Base-by-base conservation (phyloP, 2,329 filamentous ascomycete species). In the Diaporthe velutina region DNA sequence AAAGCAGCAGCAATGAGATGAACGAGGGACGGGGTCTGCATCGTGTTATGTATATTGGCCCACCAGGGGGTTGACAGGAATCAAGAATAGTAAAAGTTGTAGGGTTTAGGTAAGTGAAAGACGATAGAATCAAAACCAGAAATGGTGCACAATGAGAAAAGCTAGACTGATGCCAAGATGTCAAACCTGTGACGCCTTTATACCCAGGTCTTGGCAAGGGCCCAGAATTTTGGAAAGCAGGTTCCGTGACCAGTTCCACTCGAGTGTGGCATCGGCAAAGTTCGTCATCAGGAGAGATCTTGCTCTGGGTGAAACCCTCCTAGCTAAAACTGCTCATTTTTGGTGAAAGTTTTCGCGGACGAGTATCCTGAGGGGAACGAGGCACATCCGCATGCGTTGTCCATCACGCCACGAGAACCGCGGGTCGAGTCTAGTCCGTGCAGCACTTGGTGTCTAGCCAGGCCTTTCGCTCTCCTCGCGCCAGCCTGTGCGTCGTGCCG, bases 1-100 rank as follows among this genome's bases (percentile, higher is more conserved):
- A 64, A 33, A 4, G 60, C 60, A 13, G 60, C 60, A 13, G 60
- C 60, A 40, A 64, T 45, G 17, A 64, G 9, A 25, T 64, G 60
- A 33, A 64, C 25, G 40, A 64, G 60, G 40, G 60, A 64, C 25
- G 60, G 60, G 10, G 60, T 64, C 60, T 64, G 60, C 60, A 64
- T 64, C n/a, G 1, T 33, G 40, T 33, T n/a, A 33, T 48, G 17
- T 64, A 4, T 17, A 9, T 22, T 48, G 60, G 25, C 60, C 60
- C 60, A 64, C 60, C 60, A 64, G 60, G 60, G 60, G 60, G 5
- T 1, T 3, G 13, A 64, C 33, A 7, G 25, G 38, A n/a, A n/a
- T 42, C 58, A 28, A 19, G n/a, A 35, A 22, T n/a, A 2, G 12
- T 30, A 60, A 60, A 60, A 40, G 13, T 4, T 2, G 33, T 10